Base-by-base conservation (phyloP, 2,329 filamentous ascomycete genomes). In the Thielaviopsis ethacetica region DNA sequence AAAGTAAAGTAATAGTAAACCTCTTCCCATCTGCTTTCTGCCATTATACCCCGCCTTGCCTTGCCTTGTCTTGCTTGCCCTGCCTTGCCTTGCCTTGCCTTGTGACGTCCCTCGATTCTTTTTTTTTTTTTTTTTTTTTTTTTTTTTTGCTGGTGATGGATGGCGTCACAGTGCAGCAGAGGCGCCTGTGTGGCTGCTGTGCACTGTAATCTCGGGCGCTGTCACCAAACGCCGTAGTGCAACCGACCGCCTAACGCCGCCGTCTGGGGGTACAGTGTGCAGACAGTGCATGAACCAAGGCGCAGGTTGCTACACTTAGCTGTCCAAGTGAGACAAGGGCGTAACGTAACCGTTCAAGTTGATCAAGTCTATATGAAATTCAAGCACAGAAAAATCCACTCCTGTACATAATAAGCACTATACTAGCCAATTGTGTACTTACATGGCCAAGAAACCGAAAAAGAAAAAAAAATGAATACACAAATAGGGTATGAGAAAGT, bases 391-490 rank as follows among this genome's bases (percentile, higher is more conserved):
- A 34, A 34, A 12, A n/a, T n/a, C 10, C 3, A 10, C 3, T 34
- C 30, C 10, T 44, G 17, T 44, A 15, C 38, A 17, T 44, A 15
- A 3, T n/a, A 15, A 15, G 4, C 38, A 44, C 38, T 44, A 17
- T 3, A 44, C 38, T 44, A 55, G 5, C n/a, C 30, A n/a, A 34
- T 10, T 10, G 53, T n/a, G 47, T 47, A n/a, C 41, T 26, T 54
- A 54, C 34, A 54, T 21, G 26, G 19, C 49, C 13, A 44, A 57
- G 24, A 53, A 52, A 55, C 49, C 13, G 24, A 57, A 30, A 53
- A 52, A 55, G 24, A 34, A 9, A 59, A n/a, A 56, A n/a, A n/a
- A n/a, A n/a, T n/a, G n/a, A n/a, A n/a, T n/a, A 30, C 54, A 56
- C 56, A 5, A 56, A 59, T 24, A 53, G 24, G 38, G 38, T 44